Evolutionary conservation across 257 asterid genomes (phyloP).

Genomic region (Plantago major): DNA sequence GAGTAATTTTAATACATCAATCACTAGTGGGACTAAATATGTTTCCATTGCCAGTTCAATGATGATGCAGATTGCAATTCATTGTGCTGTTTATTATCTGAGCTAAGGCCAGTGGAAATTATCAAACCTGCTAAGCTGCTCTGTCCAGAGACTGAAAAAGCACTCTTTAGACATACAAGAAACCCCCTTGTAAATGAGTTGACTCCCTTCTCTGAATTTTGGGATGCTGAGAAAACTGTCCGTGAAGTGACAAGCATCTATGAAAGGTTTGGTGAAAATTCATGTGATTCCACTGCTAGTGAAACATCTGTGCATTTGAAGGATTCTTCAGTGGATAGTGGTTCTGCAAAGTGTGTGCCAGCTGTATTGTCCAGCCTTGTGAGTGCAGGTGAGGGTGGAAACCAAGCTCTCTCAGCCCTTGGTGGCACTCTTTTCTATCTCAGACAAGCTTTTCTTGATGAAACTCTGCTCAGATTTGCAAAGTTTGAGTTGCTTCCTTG

Average conservation of each 20-base stretch:
- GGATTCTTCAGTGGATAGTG: conserved; percentile 33
- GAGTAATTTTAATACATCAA: neutral
- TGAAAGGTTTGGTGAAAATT: conserved; percentile 34
- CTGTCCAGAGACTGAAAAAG: conserved; percentile 78
- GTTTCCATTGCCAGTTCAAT: conserved; percentile 56
- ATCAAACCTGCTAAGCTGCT: conserved; percentile 88
- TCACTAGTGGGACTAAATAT: conserved; percentile 19
- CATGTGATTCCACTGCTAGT: conserved; percentile 29
- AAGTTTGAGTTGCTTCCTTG: conserved; percentile 84
- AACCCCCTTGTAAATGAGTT: conserved; percentile 79
- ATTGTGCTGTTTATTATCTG: conserved; percentile 77
- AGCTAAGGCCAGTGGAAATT: conserved; percentile 91
- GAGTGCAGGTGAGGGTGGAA: conserved; percentile 70
- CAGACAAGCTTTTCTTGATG: conserved; percentile 86
- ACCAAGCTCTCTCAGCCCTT: conserved; percentile 85
- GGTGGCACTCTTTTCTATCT: conserved; percentile 89
- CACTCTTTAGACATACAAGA: conserved; percentile 67
- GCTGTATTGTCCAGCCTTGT: conserved; percentile 58
- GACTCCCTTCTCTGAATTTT: conserved; percentile 84
- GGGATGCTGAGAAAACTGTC: conserved; percentile 86
- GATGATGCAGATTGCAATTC: conserved; percentile 93
- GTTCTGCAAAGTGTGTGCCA: conserved; percentile 46
- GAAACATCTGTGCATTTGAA: conserved; percentile 25
- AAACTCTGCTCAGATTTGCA: conserved; percentile 76
- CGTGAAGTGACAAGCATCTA: conserved; percentile 53